These are phyloP conservation scores for Dactylella cylindrospora DNA, from an alignment of 2,329 filamentous ascomycete species.

Conservation along the genomic window DNA sequence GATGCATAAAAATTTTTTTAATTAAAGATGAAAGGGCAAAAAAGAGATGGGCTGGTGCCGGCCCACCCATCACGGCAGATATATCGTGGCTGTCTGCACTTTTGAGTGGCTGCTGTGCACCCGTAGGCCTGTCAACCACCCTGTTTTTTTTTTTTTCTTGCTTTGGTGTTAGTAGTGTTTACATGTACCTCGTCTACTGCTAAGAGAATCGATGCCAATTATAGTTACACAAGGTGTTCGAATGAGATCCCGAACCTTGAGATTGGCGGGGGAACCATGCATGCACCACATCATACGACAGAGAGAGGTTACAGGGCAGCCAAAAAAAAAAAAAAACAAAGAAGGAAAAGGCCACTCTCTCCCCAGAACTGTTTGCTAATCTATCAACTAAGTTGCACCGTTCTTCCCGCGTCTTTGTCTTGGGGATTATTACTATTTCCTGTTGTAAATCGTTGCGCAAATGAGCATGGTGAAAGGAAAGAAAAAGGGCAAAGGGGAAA, in stretches of 20 bases:
- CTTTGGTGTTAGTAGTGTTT: too few relatives aligned
- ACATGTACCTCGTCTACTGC: conserved; percentile 4
- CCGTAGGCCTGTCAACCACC: conserved; percentile 14
- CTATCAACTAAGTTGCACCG: too few relatives aligned
- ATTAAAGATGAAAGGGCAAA: too few relatives aligned
- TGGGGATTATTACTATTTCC: too few relatives aligned
- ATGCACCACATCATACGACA: too few relatives aligned
- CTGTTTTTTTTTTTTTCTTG: conserved; percentile 10
- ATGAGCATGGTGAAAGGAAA: not conserved
- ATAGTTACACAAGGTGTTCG: conserved; percentile 42
- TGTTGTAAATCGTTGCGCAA: too few relatives aligned
- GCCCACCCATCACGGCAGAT: not conserved
- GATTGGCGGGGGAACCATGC: too few relatives aligned
- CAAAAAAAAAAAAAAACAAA: not conserved
- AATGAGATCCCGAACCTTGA: too few relatives aligned
- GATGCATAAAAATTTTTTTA: conserved; percentile 13
- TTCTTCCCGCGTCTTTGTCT: too few relatives aligned
- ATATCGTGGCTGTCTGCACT: conserved; percentile 24
- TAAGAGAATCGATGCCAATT: conserved; percentile 28
- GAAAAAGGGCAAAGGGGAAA: conserved; percentile 32
- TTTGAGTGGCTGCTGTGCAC: conserved; percentile 23
- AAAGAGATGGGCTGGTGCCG: conserved; percentile 28
- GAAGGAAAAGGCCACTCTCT: not conserved
- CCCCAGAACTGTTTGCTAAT: too few relatives aligned
- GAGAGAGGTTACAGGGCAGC: not conserved